Evolutionary conservation across 2,329 filamentous ascomycete species (phyloP), one percentile per base, ranked within the genome.

Genomic region (Aulographum hederae): DNA sequence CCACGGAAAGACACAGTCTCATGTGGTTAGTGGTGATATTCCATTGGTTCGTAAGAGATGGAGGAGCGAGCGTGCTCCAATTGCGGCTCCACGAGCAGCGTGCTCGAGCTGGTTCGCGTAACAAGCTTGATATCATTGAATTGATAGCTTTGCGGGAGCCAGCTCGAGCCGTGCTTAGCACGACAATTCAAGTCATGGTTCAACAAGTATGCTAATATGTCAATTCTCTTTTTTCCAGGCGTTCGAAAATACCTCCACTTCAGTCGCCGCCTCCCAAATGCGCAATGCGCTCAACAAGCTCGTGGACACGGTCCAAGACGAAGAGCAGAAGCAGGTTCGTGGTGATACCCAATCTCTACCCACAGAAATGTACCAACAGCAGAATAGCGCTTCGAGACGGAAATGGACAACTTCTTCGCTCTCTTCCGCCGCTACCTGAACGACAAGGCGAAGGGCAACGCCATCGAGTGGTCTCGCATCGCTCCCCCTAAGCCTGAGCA

Each of bases 341-440:
- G 32, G 18, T 32, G 17, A 18, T 30, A 32, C 39, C 43, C 38
- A 10, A 13, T 21, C 6, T 6, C 12, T 6, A 19, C 5, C 6
- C 13, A 26, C 5, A 34, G 13, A 32, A 30, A 20, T 37, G 13
- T 14, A n/a, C 6, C 38, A 43, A 34, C 34, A 26, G n/a, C 28
- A 34, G 30, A 39, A 44, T 43, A 81, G 80, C 73, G 91, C 43
- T 95, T 95, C 58, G 86, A 95, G 65, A 91, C 85, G 4, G 86
- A 98, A 63, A 95, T 94, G 85, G 89, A 98, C 72, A 98, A 98
- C 74, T 98, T 98, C 69, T 98, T 98, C 54, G 78, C 84, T 38
- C 78, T 98, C 39, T 98, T 98, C 77, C 79, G 89, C 53, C 75
- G 89, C 61, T 98, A 94, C 61, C 67, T 98, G 41, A 94, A 94